These are phyloP conservation scores for Colletotrichum chrysophilum DNA, from an alignment of 2,329 filamentous ascomycete genomes.

Conservation along the genomic window DNA sequence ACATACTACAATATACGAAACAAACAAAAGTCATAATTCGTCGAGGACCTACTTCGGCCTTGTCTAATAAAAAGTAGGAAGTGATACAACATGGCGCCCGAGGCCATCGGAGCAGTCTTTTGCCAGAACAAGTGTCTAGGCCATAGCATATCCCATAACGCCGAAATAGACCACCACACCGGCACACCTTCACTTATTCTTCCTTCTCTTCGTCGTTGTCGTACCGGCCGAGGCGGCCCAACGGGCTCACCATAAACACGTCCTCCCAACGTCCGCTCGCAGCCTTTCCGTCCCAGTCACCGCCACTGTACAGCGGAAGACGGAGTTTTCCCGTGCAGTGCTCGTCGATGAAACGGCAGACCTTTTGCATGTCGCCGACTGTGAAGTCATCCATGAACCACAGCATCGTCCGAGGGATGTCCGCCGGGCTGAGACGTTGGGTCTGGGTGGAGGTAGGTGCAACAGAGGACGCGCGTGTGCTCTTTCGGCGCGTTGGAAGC, in stretches of 20 bases:
- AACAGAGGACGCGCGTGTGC: not conserved
- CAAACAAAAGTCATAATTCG: not conserved
- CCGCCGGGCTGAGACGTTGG: slow-evolving; percentile 4
- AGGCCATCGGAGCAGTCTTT: not conserved
- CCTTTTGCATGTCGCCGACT: slow-evolving; percentile 19
- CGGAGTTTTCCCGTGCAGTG: slow-evolving; percentile 16
- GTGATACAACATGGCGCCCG: not conserved
- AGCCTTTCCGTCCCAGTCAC: slow-evolving; percentile 17
- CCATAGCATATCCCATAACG: not conserved
- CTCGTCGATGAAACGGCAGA: slow-evolving; percentile 19
- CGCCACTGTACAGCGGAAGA: slow-evolving; percentile 15
- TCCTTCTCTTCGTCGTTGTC: slow-evolving; percentile 11
- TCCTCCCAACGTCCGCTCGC: slow-evolving; percentile 17
- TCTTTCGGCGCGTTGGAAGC: not conserved
- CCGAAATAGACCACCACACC: not conserved
- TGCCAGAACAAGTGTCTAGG: not conserved
- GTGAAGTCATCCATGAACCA: slow-evolving; percentile 22
- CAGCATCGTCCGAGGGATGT: slow-evolving; percentile 16
- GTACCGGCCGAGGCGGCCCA: slow-evolving; percentile 8
- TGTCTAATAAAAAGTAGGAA: not conserved
- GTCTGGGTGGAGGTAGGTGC: not conserved
- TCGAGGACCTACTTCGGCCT: not conserved
- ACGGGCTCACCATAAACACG: slow-evolving; percentile 17
- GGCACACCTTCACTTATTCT: not conserved
- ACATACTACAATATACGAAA: not conserved